phyloP scores from a whole-genome alignment of 208 protist species.

The Leishmania turanica region DNA sequence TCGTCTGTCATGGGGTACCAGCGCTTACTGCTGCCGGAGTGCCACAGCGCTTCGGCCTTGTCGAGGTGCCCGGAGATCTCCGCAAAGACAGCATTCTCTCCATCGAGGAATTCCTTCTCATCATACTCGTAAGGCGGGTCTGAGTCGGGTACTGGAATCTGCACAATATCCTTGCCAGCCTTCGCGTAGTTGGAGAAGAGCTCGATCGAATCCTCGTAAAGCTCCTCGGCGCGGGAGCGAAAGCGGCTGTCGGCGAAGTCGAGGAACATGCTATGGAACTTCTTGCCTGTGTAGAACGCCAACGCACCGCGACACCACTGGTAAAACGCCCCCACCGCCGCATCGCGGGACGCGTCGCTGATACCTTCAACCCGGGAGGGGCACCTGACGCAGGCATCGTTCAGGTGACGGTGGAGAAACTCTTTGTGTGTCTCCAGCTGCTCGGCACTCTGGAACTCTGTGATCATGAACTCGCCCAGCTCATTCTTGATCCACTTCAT shows the following conservation, averaged over 20 bases:
- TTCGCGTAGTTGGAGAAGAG: slow-evolving; percentile 84
- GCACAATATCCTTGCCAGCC: slow-evolving; percentile 72
- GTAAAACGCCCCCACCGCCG: slow-evolving; percentile 78
- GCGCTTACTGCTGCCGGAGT: slow-evolving; percentile 78
- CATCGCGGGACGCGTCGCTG: slow-evolving; percentile 60
- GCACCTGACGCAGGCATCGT: slow-evolving; percentile 63
- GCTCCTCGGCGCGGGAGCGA: slow-evolving; percentile 70
- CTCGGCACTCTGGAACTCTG: slow-evolving; percentile 69
- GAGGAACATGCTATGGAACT: slow-evolving; percentile 71
- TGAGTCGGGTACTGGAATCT: slow-evolving; percentile 85
- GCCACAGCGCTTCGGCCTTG: slow-evolving; percentile 86
- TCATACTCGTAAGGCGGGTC: slow-evolving; percentile 88
- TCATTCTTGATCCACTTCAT: slow-evolving; percentile 88
- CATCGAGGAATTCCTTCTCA: slow-evolving; percentile 89
- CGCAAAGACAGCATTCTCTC: slow-evolving; percentile 79
- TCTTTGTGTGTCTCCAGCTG: slow-evolving; percentile 82
- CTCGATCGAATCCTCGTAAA: slow-evolving; percentile 88
- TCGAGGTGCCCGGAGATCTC: slow-evolving; percentile 82
- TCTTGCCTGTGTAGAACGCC: slow-evolving; percentile 75
- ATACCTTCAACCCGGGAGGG: slow-evolving; percentile 73
- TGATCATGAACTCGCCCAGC: slow-evolving; percentile 71
- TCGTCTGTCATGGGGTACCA: slow-evolving; percentile 90
- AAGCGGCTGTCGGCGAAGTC: slow-evolving; percentile 79
- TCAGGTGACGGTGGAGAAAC: slow-evolving; percentile 70
- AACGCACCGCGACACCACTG: slow-evolving; percentile 88